phyloP scores from a whole-genome alignment of 805 yeast genomes.

The Wickerhamiella azyma region DNA sequence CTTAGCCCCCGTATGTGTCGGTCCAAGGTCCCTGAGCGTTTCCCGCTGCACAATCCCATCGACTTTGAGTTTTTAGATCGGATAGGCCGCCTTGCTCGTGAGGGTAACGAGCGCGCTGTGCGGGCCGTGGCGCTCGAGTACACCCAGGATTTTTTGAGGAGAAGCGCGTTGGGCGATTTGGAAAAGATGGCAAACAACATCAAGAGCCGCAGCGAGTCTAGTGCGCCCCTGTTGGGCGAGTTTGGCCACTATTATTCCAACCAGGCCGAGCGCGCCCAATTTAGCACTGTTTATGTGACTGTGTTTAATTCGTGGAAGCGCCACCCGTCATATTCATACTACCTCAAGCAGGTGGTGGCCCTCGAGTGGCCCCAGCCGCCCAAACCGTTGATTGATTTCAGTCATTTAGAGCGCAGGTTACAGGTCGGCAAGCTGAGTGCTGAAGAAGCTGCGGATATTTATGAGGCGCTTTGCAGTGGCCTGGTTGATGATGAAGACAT shows the following conservation, averaged over 20 bases:
- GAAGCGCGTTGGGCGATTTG: conserved; percentile 7
- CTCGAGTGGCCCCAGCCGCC: conserved; percentile 12
- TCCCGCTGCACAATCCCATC: conserved; percentile 6
- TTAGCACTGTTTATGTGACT: conserved; percentile 17
- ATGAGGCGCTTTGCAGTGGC: conserved; percentile 16
- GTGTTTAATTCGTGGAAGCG: conserved; percentile 24
- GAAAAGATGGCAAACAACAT: conserved; percentile 6
- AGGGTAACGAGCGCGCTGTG: conserved; percentile 9
- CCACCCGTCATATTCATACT: conserved; percentile 19
- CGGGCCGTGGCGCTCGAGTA: conserved; percentile 6
- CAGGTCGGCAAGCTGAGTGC: conserved; percentile 12
- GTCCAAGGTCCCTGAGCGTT: conserved; percentile 8
- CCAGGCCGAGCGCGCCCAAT: conserved; percentile 18
- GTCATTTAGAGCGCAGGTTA: neutral
- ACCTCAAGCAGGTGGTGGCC: conserved; percentile 11
- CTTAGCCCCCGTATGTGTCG: conserved; percentile 17
- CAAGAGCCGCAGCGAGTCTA: neutral
- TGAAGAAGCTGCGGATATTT: conserved; percentile 20
- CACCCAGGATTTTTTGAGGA: conserved; percentile 4
- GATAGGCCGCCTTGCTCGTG: neutral
- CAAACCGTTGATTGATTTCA: conserved; percentile 19
- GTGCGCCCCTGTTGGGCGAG: conserved; percentile 15
- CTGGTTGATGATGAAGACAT: conserved; percentile 21
- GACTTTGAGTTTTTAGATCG: conserved; percentile 5
- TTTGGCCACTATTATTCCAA: conserved; percentile 25